Percentiles rank a stretch among this genome's conserved stretches.
Evolutionary conservation across 2,329 filamentous ascomycete species (phyloP).

Genomic region (Fusarium graminum): DNA sequence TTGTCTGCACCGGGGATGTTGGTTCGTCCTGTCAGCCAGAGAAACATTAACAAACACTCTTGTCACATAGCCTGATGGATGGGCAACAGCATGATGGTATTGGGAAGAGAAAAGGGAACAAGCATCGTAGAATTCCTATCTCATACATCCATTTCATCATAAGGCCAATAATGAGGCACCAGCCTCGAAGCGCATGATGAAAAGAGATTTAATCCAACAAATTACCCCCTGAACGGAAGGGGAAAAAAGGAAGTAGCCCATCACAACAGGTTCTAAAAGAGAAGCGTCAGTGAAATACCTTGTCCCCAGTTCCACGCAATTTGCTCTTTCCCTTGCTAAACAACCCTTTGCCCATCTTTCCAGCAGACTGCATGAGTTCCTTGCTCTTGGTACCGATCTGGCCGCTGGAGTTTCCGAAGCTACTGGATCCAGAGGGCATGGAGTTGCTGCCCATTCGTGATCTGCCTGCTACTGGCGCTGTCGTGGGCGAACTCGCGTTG

Average conservation of each 20-base stretch:
- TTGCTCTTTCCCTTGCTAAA: constrained; percentile 92
- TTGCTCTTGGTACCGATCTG: constrained; percentile 87
- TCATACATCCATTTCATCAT: constrained; percentile 56
- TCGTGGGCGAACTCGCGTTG: constrained; percentile 57
- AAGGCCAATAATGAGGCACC: constrained; percentile 51
- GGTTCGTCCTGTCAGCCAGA: constrained; percentile 55
- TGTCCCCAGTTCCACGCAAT: constrained; percentile 79
- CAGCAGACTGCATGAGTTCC: constrained; percentile 87
- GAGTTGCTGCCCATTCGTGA: constrained; percentile 54
- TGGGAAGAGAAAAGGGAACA: constrained; percentile 48
- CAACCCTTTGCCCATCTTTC: constrained; percentile 89
- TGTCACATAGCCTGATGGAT: constrained; percentile 48
- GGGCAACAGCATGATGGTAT: constrained; percentile 48
- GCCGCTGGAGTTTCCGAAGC: constrained; percentile 67
- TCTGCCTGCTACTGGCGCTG: constrained; percentile 51
- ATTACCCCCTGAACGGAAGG: constrained; percentile 38
- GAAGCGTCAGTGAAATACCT: constrained; percentile 82
- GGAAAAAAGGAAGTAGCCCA: constrained; percentile 48
- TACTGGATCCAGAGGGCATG: constrained; percentile 58
- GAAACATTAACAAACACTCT: constrained; percentile 55
- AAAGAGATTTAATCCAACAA: constrained; percentile 50
- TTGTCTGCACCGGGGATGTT: constrained; percentile 52
- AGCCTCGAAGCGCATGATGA: constrained; percentile 49
- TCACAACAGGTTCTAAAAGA: constrained; percentile 51
- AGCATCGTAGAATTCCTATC: constrained; percentile 59